Percentiles rank a stretch among this genome's conserved stretches.
Evolutionary conservation across 176 grass and related monocot genomes (phyloP).

Genomic region (Saccharum spontaneum): DNA sequence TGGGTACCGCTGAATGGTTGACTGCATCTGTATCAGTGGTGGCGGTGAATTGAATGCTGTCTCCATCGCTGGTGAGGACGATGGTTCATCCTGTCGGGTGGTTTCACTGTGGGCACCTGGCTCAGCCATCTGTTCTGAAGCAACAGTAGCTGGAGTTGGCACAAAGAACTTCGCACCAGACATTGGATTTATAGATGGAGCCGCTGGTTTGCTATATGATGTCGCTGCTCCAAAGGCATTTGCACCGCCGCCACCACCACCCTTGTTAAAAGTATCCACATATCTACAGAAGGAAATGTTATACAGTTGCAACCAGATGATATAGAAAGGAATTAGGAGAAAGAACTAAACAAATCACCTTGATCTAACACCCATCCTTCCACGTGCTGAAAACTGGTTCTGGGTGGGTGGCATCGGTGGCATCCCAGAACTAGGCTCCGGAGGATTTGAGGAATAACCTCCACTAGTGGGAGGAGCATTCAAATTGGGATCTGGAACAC

Average conservation of each 20-base stretch:
- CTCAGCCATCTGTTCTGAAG: constrained; percentile 28
- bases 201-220: constrained; percentile 53
- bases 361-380: constrained; percentile 75
- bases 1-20: constrained; percentile 40
- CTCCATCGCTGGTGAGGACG: constrained; percentile 16
- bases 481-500: constrained; percentile 46
- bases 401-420: constrained; percentile 80
- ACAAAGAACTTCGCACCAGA: constrained; percentile 71
- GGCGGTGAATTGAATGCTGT: constrained; percentile 43
- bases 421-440: constrained; percentile 43
- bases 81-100: constrained; percentile 6
- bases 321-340: not conserved
- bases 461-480: constrained; percentile 35
- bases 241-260: constrained; percentile 41
- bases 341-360: constrained; percentile 48
- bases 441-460: constrained; percentile 30
- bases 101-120: constrained; percentile 12
- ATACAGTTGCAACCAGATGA: not conserved
- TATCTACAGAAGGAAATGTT: constrained; percentile 49
- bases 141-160: constrained; percentile 40
- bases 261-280: constrained; percentile 96
- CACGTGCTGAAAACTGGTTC: constrained; percentile 90
- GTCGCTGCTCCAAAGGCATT: constrained; percentile 33
- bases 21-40: constrained; percentile 22
- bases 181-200: constrained; percentile 47